Evolutionary conservation across 257 asterid genomes (phyloP).

Genomic region (Nicotiana knightiana): DNA sequence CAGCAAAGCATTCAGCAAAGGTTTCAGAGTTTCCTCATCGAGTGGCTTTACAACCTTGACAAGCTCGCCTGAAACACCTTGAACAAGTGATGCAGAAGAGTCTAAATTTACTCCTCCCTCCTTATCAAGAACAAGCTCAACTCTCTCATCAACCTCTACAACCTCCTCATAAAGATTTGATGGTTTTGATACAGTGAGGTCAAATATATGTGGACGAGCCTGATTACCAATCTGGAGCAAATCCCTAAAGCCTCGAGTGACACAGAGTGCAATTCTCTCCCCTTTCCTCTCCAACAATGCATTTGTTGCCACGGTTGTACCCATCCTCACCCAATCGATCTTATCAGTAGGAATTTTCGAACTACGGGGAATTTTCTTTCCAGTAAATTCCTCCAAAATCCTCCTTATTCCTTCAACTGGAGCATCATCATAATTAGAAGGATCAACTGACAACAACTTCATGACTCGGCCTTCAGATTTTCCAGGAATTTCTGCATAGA

Average conservation of each 20-base stretch:
- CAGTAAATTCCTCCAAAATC: slow-evolving; percentile 78
- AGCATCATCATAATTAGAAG: slow-evolving; percentile 91
- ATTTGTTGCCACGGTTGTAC: slow-evolving; percentile 96
- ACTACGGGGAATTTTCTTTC: slow-evolving; percentile 62
- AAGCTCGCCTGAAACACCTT: slow-evolving; percentile 87
- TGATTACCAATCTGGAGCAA: slow-evolving; percentile 91
- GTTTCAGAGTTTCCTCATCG: slow-evolving; percentile 50
- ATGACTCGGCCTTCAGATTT: slow-evolving; percentile 73
- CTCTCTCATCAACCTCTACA: slow-evolving; percentile 88
- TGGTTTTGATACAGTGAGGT: slow-evolving; percentile 83
- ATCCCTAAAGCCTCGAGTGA: slow-evolving; percentile 78
- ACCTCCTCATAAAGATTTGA: slow-evolving; percentile 91
- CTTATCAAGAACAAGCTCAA: slow-evolving; percentile 63
- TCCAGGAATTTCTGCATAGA: slow-evolving; percentile 93
- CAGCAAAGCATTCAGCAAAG: slow-evolving; percentile 58
- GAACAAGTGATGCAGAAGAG: slow-evolving; percentile 39
- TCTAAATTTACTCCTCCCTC: slow-evolving; percentile 24
- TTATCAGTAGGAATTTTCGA: slow-evolving; percentile 83
- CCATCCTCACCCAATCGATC: slow-evolving; percentile 98
- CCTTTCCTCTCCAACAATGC: slow-evolving; percentile 93
- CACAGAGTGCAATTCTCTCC: slow-evolving; percentile 87
- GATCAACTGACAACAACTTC: slow-evolving; percentile 94
- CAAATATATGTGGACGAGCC: slow-evolving; percentile 89
- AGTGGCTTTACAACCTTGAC: slow-evolving; percentile 75
- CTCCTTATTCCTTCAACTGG: slow-evolving; percentile 96